Base-by-base conservation (phyloP, 2,329 filamentous ascomycete species). In the Ophiostoma sp. region DNA sequence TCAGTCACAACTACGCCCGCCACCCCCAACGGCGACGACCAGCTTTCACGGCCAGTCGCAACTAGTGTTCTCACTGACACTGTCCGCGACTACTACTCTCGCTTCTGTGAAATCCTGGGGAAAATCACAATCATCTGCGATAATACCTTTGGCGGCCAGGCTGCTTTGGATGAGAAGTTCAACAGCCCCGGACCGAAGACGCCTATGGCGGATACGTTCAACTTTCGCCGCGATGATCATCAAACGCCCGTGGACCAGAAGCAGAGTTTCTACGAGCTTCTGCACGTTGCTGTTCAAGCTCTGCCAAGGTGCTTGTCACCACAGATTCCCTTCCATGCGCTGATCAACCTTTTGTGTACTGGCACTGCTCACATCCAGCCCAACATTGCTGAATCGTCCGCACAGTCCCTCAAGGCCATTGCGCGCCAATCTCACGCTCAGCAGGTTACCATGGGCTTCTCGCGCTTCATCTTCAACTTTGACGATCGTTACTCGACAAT, bases 401-500 rank as follows among this genome's bases (percentile, higher is more conserved):
- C 93, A 3, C 90, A 93, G 73, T 97, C 95, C 1, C 79, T 99
- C 16, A 98, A 97, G 76, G 94, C 94, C 0, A 99, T 99, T 74
- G 95, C 96, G 11, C 86, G 91, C 44, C 95, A 99, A 75, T 91
- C 90, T 7, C 91, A 97, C 78, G 93, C 95, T 0, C 93, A 99
- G 73, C 91, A 95, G 77, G 95, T 99, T 3, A 97, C 93, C 0
- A 97, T 96, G 78, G 94, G 95, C 0, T 99, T 99, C 78, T 92
- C 95, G 49, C 85, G 93, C 40, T 99, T 98, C 78, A 99, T 99
- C 67, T 99, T 99, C 81, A 97, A 95, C 73, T 99, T 98, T 76
- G 96, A 99, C 77, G 93, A 96, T 73, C 88, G 93, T 38, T 99
- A 99, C 77, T 92, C 94, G 0, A 98, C 95, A 44, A 97, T 98